Evolutionary conservation across 768 basidiomycete genomes (phyloP).

Genomic region (Heimioporus sp.): DNA sequence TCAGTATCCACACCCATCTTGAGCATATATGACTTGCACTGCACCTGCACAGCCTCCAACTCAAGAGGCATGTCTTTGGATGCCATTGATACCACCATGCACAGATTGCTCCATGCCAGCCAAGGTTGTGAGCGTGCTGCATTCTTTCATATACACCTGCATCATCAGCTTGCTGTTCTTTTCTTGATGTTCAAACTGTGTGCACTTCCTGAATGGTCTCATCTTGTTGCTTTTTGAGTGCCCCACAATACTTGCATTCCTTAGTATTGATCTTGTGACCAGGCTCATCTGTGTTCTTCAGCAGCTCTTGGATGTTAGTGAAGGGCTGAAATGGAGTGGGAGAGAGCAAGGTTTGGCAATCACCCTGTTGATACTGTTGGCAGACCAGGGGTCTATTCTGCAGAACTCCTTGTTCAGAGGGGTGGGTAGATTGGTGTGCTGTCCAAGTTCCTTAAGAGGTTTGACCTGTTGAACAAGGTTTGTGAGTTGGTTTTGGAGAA

Average conservation of each 20-base stretch:
- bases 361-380: conserved; percentile 66
- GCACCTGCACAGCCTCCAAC: conserved; percentile 68
- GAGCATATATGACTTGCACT: conserved; percentile 75
- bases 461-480: conserved; percentile 88
- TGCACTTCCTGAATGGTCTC: conserved; percentile 87
- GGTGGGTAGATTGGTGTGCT: conserved; percentile 81
- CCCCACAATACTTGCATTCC: conserved; percentile 71
- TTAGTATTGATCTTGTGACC: conserved; percentile 82
- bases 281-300: conserved; percentile 83
- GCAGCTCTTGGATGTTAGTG: conserved; percentile 84
- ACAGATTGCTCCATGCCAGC: conserved; percentile 43
- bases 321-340: conserved; percentile 74
- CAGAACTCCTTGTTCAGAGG: conserved; percentile 64
- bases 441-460: conserved; percentile 74
- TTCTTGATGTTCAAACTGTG: conserved; percentile 79
- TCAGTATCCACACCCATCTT: conserved; percentile 82
- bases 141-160: conserved; percentile 81
- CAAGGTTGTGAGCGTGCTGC: conserved; percentile 82
- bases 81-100: conserved; percentile 12
- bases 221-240: conserved; percentile 69
- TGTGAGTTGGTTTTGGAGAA: conserved; percentile 72
- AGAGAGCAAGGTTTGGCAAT: conserved; percentile 93
- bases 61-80: conserved; percentile 51
- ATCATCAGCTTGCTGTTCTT: conserved; percentile 66
- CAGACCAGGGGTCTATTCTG: conserved; percentile 43